Conservation (phyloP, 768 basidiomycete species). For the Chalciporus sphaerocephalus region DNA sequence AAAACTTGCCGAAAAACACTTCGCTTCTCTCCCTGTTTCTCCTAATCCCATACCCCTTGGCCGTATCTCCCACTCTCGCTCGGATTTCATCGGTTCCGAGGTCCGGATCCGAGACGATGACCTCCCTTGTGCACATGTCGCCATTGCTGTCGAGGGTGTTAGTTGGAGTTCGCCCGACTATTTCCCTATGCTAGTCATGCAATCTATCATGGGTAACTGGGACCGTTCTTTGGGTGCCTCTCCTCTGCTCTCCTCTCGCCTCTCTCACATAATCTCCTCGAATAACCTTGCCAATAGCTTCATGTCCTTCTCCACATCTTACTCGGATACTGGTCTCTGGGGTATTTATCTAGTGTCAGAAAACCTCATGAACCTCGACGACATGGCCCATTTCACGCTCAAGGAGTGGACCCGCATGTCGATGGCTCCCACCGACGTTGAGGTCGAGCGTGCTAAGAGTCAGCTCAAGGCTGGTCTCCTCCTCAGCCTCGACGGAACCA, state of each 20-base stretch:
- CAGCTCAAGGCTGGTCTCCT: conserved; percentile 95
- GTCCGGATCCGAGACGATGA: conserved; percentile 94
- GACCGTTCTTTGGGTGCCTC: conserved; percentile 92
- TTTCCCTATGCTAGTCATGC: conserved; percentile 99
- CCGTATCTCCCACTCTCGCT: conserved; percentile 67
- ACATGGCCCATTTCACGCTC: conserved; percentile 89
- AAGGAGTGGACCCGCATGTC: conserved; percentile 97
- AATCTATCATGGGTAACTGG: conserved; percentile 98
- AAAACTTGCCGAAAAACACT: conserved; percentile 92
- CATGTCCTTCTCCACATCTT: conserved; percentile 99
- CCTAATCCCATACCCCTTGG: conserved; percentile 86
- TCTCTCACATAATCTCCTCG: conserved; percentile 84
- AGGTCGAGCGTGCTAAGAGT: conserved; percentile 97
- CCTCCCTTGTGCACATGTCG: conserved; percentile 83
- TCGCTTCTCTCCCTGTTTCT: conserved; percentile 84
- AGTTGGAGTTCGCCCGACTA: conserved; percentile 98
- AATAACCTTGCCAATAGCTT: conserved; percentile 98
- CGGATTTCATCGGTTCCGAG: conserved; percentile 88
- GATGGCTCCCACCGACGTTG: conserved; percentile 72
- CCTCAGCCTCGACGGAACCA: conserved; percentile 90
- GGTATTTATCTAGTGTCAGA: conserved; percentile 96
- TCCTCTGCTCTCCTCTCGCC: conserved; percentile 81
- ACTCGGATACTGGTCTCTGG: conserved; percentile 98
- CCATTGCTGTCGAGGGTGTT: conserved; percentile 96
- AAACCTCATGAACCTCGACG: conserved; percentile 91